Percentiles rank a stretch among this genome's conserved stretches.
Evolutionary conservation across 257 asterid species (phyloP).

Genomic region (Solanum sejunctum): DNA sequence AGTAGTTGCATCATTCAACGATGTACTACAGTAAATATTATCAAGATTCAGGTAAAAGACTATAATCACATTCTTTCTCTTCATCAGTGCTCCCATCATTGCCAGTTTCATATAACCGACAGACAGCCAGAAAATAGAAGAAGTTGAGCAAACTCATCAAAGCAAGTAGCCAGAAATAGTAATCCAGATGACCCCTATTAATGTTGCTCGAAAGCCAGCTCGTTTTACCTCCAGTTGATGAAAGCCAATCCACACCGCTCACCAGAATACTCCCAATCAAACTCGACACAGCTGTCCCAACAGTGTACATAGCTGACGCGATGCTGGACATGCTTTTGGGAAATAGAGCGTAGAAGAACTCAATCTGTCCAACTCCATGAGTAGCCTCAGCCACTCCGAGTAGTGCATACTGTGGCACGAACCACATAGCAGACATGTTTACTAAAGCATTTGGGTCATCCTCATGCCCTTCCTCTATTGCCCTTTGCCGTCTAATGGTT

Average conservation of each 20-base stretch:
- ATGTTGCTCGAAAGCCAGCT: slow-evolving; percentile 15
- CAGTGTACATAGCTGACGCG: not conserved
- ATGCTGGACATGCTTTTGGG: slow-evolving; percentile 13
- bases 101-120: not conserved
- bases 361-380: slow-evolving; percentile 5
- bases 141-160: slow-evolving; percentile 3
- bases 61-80: not conserved
- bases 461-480: not conserved
- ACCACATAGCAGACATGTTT: slow-evolving; percentile 15
- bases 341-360: slow-evolving; percentile 3
- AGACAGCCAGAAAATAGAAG: not conserved
- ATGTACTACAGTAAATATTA: not conserved
- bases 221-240: not conserved
- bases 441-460: not conserved
- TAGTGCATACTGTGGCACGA: slow-evolving; percentile 1
- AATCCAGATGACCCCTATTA: slow-evolving; percentile 10
- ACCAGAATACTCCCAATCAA: slow-evolving; percentile 6
- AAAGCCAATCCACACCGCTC: not conserved
- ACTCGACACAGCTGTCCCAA: slow-evolving; percentile 4
- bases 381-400: slow-evolving; percentile 11
- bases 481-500: not conserved
- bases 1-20: not conserved
- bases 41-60: not conserved
- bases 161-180: slow-evolving; percentile 11
- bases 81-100: not conserved